phyloP scores from a whole-genome alignment of 352 stramenopile species.

The Thraustotheca clavata region DNA sequence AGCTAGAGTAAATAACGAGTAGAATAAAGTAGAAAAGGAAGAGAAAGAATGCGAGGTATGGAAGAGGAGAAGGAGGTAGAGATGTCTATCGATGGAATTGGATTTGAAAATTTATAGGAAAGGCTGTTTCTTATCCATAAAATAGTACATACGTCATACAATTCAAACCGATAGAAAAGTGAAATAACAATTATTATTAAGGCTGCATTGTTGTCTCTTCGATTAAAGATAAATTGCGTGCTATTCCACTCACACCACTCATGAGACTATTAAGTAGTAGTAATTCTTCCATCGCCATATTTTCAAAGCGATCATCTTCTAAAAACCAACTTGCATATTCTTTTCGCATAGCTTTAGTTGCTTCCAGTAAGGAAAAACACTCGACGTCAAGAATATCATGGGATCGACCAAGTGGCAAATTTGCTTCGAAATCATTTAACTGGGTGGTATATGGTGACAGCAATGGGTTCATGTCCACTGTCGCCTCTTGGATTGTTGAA shows the following conservation, averaged over 20 bases:
- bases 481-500: not conserved
- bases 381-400: conserved; percentile 6
- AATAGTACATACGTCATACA: no score
- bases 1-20: no score
- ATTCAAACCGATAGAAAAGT: no score
- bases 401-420: not conserved
- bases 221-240: conserved; percentile 51
- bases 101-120: no score
- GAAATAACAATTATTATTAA: no score
- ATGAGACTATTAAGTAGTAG: conserved; percentile 71
- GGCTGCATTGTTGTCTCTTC: conserved; percentile 36
- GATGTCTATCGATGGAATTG: no score
- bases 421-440: not conserved
- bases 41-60: no score
- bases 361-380: not conserved
- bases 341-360: not conserved
- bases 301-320: conserved; percentile 57
- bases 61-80: no score
- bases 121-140: no score
- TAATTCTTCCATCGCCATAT: conserved; percentile 70
- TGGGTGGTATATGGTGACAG: not conserved
- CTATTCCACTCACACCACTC: conserved; percentile 62
- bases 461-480: not conserved
- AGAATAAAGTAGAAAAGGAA: no score
- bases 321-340: conserved; percentile 68